phyloP scores from a whole-genome alignment of 495 filamentous ascomycete species.

The Hyaloscypha hepaticicola region DNA sequence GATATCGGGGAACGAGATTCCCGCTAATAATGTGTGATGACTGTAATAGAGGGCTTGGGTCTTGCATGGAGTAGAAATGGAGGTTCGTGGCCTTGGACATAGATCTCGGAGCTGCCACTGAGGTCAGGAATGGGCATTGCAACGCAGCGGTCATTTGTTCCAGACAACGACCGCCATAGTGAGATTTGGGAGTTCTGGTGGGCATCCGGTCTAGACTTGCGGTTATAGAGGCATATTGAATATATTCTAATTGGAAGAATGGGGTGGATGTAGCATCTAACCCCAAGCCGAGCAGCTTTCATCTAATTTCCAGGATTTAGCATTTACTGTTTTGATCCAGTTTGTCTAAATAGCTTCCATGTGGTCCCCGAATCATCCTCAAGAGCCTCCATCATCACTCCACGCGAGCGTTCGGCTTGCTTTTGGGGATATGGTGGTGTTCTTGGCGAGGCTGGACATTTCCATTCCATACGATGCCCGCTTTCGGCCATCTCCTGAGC shows the following conservation, averaged over 20 bases:
- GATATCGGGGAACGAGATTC: conserved; percentile 1
- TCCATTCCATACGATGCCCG: too few relatives aligned
- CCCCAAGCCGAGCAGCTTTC: too few relatives aligned
- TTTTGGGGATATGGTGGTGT: too few relatives aligned
- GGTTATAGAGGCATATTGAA: conserved; percentile 15
- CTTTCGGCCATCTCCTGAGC: too few relatives aligned
- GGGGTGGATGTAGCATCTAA: neutral
- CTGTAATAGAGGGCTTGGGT: neutral
- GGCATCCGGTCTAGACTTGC: conserved; percentile 12
- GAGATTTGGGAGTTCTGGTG: conserved; percentile 8
- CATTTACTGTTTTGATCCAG: too few relatives aligned
- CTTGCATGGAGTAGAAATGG: conserved; percentile 3
- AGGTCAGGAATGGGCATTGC: neutral
- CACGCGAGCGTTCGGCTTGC: too few relatives aligned
- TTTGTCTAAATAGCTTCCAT: too few relatives aligned
- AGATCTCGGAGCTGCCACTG: neutral
- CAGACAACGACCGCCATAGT: neutral
- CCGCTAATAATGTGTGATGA: neutral
- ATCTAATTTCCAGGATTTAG: too few relatives aligned
- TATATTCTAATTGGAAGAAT: conserved; percentile 5
- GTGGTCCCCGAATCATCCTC: too few relatives aligned
- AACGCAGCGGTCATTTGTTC: conserved; percentile 11
- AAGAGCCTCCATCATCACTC: too few relatives aligned
- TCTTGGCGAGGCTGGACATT: too few relatives aligned
- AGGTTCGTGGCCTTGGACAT: neutral